phyloP scores from a whole-genome alignment of 768 basidiomycete genomes.

The Russula emetica region DNA sequence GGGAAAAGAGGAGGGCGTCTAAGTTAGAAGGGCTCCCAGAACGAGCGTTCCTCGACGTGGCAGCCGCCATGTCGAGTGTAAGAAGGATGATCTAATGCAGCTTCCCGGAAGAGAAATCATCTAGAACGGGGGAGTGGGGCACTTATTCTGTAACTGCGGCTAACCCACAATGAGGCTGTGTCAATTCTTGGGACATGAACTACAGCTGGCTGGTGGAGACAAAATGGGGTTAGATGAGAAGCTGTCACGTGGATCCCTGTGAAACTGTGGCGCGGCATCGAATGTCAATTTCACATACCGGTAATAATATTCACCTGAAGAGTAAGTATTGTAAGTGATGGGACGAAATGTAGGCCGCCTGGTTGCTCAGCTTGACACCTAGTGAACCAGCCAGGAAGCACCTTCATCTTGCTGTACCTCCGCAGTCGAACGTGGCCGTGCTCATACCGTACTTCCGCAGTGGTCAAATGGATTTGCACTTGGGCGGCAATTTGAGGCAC shows the following conservation, averaged over 20 bases:
- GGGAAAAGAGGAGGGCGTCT: background rate
- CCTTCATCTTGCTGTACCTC: background rate
- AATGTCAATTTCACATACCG: background rate
- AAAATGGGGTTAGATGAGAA: conserved; percentile 11
- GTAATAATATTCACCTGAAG: too few relatives aligned
- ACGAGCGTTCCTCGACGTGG: conserved; percentile 16
- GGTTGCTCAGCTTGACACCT: too few relatives aligned
- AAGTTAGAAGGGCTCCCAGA: conserved; percentile 10
- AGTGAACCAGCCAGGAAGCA: conserved; percentile 1
- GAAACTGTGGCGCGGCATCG: background rate
- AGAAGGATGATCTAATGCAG: conserved; percentile 4
- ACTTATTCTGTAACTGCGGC: conserved; percentile 13
- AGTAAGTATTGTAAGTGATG: background rate
- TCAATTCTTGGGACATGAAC: background rate
- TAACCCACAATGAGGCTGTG: conserved; percentile 4
- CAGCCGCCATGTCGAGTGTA: conserved; percentile 1
- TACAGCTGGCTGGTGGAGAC: background rate
- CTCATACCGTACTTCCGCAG: background rate
- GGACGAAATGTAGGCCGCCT: too few relatives aligned
- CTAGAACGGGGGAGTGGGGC: conserved; percentile 3
- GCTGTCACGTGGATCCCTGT: background rate
- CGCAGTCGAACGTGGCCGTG: background rate
- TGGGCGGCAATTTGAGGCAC: background rate
- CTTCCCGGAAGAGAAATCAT: conserved; percentile 20
- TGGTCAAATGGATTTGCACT: background rate